phyloP scores from a whole-genome alignment of 768 basidiomycete genomes.

The Tubosaeta brunneosetosa region DNA sequence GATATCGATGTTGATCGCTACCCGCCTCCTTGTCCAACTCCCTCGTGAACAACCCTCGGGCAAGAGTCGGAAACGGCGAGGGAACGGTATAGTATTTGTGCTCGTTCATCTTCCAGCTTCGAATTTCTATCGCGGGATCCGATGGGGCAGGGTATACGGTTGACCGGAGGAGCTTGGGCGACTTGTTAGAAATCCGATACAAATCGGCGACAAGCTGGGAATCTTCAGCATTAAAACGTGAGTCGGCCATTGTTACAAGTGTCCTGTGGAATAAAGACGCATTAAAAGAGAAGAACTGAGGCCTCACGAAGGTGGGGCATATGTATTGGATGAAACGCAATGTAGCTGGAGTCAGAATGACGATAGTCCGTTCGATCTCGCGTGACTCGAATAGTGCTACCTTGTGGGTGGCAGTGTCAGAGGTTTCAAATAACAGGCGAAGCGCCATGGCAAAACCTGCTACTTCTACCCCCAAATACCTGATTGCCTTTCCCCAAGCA shows the following conservation, averaged over 20 bases:
- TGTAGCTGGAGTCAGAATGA: not conserved
- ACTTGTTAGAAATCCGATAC: slow-evolving; percentile 45
- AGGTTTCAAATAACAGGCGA: too few relatives aligned
- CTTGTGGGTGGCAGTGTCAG: too few relatives aligned
- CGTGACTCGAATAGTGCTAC: slow-evolving; percentile 40
- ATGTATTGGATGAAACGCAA: not conserved
- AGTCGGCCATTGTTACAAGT: slow-evolving; percentile 16
- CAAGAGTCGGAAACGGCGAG: slow-evolving; percentile 92
- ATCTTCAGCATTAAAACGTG: slow-evolving; percentile 37
- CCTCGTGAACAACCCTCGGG: slow-evolving; percentile 80
- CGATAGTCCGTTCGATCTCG: slow-evolving; percentile 13
- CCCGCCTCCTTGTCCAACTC: slow-evolving; percentile 36
- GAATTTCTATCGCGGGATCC: slow-evolving; percentile 49
- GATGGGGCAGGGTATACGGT: slow-evolving; percentile 54
- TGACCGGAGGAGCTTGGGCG: slow-evolving; percentile 63
- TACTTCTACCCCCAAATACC: too few relatives aligned
- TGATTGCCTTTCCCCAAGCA: too few relatives aligned
- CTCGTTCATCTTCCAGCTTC: slow-evolving; percentile 98
- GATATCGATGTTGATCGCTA: slow-evolving; percentile 35
- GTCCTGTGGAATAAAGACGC: not conserved
- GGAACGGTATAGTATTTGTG: slow-evolving; percentile 89
- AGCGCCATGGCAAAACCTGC: too few relatives aligned
- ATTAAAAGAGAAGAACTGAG: slow-evolving; percentile 3
- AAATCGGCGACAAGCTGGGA: slow-evolving; percentile 59
- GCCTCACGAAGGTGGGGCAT: slow-evolving; percentile 8